Base-by-base conservation (phyloP, 2,329 filamentous ascomycete species). In the Monosporascus cannonballus region DNA sequence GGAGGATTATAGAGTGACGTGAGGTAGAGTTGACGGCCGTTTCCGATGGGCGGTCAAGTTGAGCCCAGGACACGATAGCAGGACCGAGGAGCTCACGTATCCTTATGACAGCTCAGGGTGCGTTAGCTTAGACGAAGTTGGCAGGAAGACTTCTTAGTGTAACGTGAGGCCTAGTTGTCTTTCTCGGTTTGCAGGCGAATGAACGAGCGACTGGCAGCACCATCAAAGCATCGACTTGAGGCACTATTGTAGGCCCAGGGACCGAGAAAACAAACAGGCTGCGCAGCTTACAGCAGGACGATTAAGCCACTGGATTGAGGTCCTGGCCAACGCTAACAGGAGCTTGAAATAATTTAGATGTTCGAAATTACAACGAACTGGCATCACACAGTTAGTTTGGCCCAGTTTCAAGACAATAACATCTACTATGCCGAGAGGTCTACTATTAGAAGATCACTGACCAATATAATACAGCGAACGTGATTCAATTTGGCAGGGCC, bases 381-480 rank as follows among this genome's bases (percentile, higher is more conserved):
- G 53, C 27, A 57, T 61, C 48, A 53, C 50, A 49, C 53, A 49
- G 54, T 62, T 61, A 67, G 61, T 54, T 52, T 51, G 49, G 53
- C 24, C 56, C 54, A 52, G 25, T 53, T 55, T 44, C 48, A 51
- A 50, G 49, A 50, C 46, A 45, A 54, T 45, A 24, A 7, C 22
- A 52, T 52, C 52, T 50, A 51, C 54, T 47, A 36, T 51, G 54
- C 51, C 45, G 49, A 51, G 44, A 48, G 30, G 47, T 44, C 45
- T 54, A 47, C 54, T 48, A 66, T 67, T 68, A 62, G 67, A 66
- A 55, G 62, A 59, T 45, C 54, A 71, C 71, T 71, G 64, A 73
- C 71, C 70, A 71, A 71, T 72, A 73, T 72, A 65, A 67, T 71
- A 72, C 68, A 71, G 65, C 50, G 62, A 63, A 65, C 55, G 59